Percentiles rank a stretch among this genome's conserved stretches.
Evolutionary conservation across 1,139 yeast species (phyloP).

Genomic region (Hyphopichia pseudoburtonii): DNA sequence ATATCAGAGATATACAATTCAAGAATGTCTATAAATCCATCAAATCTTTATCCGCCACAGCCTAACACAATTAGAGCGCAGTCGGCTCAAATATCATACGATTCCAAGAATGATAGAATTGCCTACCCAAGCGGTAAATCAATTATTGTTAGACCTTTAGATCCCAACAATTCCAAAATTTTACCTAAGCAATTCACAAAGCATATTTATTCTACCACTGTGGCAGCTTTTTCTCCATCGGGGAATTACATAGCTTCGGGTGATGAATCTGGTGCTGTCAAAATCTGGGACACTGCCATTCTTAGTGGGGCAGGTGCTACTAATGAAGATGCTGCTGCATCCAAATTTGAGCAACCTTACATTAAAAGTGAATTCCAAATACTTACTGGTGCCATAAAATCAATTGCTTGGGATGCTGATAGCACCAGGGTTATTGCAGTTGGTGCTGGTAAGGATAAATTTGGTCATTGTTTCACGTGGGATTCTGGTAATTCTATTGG

Average conservation of each 20-base stretch:
- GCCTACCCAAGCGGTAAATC: conserved; percentile 86
- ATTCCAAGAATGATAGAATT: conserved; percentile 61
- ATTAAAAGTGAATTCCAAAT: conserved; percentile 82
- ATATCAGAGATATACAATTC: no score
- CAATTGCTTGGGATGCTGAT: conserved; percentile 93
- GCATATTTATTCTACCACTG: conserved; percentile 72
- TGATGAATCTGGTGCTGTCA: conserved; percentile 83
- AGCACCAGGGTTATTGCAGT: conserved; percentile 85
- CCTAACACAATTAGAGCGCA: conserved; percentile 76
- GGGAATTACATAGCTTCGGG: conserved; percentile 93
- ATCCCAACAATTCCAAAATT: conserved; percentile 27
- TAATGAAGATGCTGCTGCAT: conserved; percentile 13
- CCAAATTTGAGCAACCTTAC: conserved; percentile 45
- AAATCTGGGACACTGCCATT: conserved; percentile 73
- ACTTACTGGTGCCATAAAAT: conserved; percentile 78
- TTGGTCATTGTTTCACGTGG: conserved; percentile 90
- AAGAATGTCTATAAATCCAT: conserved; percentile 29
- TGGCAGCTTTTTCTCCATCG: conserved; percentile 83
- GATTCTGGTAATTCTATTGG: conserved; percentile 96
- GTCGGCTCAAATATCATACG: conserved; percentile 73
- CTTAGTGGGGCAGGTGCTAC: not conserved
- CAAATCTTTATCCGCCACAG: conserved; percentile 60
- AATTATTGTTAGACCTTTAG: conserved; percentile 67
- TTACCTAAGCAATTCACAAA: conserved; percentile 67
- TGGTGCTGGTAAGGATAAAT: conserved; percentile 90